Evolutionary conservation across 202 grass and related monocot species (phyloP), one percentile per base, ranked within the genome.

Genomic region (Hordeum pubiflorum): DNA sequence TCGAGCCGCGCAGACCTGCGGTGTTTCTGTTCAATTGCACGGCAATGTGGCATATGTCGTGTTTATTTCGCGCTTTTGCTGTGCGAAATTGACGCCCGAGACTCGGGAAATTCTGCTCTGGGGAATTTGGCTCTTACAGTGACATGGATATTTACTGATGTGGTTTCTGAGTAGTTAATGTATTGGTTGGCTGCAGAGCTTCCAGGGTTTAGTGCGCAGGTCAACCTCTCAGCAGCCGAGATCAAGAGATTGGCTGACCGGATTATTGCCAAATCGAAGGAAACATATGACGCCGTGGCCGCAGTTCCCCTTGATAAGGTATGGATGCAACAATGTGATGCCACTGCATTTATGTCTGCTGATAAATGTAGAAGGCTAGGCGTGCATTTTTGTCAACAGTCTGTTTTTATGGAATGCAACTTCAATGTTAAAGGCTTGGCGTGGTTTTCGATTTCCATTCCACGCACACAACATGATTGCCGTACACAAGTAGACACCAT

Each of bases 271-370:
- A 99, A 90, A 79, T 95, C 92, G 6, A 99, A 93, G 81, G 85
- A 91, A 81, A 89, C 81, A 58, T 88, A 95, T 46, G 92, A 99
- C 81, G 91, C 81, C 4, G 90, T 95, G 78, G 96, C 92, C 1
- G 86, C 96, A 27, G 79, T 93, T 29, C 92, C 92, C 24, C 83
- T 91, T 52, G 88, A 91, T 63, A 99, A 99, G 82, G 96, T 99
- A 93, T 54, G 81, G 77, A 10, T 23, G 12, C 82, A 60, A 52
- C 18, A 75, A 39, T 48, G 17, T 60, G 58, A 41, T 32, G 9
- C 17, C 40, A 74, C 40, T 54, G 1, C 67, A 79, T 74, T 89
- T 3, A 63, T n/a, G n/a, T n/a, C n/a, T n/a, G n/a, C n/a, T n/a
- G n/a, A n/a, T n/a, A n/a, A n/a, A n/a, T 79, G 38, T 66, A 17